These are phyloP conservation scores for Helicocarpus griseus DNA, from an alignment of 2,329 filamentous ascomycete species.

Conservation along the genomic window DNA sequence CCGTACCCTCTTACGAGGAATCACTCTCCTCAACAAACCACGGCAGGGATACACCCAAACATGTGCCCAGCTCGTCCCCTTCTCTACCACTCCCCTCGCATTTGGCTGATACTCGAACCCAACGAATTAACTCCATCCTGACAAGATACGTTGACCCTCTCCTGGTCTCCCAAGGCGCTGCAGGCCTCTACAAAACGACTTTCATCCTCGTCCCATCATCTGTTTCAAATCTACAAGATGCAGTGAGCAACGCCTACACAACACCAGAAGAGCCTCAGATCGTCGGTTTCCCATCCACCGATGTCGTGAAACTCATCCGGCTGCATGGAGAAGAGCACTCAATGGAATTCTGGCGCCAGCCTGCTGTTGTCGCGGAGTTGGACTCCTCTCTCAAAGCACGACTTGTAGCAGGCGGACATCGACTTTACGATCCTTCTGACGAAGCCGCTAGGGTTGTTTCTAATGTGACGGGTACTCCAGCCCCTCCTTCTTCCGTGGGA, in stretches of 20 bases:
- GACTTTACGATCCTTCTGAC: constrained; percentile 8
- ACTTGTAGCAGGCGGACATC: constrained; percentile 17
- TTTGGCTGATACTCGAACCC: constrained; percentile 29
- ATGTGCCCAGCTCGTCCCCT: constrained; percentile 17
- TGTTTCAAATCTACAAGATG: constrained; percentile 21
- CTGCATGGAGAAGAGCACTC: constrained; percentile 31
- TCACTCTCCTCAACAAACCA: constrained; percentile 11
- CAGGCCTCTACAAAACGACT: constrained; percentile 34
- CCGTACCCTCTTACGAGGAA: constrained; percentile 26
- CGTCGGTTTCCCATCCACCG: constrained; percentile 31
- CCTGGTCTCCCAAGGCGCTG: constrained; percentile 29
- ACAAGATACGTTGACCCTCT: constrained; percentile 32
- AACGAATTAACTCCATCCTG: constrained; percentile 32
- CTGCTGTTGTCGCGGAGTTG: constrained; percentile 32
- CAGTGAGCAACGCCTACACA: constrained; percentile 13
- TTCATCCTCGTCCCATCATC: constrained; percentile 38
- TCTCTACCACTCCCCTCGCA: constrained; percentile 16
- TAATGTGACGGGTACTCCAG: neutral
- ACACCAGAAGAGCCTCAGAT: constrained; percentile 21
- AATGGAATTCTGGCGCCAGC: constrained; percentile 36
- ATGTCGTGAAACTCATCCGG: constrained; percentile 30
- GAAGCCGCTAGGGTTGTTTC: neutral
- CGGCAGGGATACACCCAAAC: constrained; percentile 17
- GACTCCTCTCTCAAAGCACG: constrained; percentile 23
- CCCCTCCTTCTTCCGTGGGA: neutral